Evolutionary conservation across 1,284 basidiomycete species (phyloP), one percentile per base, ranked within the genome.

Genomic region (Fomitopsis schrenkii): DNA sequence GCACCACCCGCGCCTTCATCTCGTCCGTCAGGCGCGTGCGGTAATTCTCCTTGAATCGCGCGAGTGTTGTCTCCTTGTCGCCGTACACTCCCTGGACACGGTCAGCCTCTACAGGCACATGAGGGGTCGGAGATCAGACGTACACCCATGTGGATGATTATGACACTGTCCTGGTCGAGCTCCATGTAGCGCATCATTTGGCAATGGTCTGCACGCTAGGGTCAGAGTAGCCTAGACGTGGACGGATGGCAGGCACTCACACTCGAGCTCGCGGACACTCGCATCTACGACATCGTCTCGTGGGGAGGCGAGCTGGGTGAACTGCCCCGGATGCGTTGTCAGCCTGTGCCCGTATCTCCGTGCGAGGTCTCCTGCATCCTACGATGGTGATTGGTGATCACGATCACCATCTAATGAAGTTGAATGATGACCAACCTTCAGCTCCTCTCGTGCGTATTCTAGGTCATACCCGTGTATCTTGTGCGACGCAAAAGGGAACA

Each of bases 401-500:
- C 22, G 2, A 22, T 22, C 1, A 22, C 22, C 22, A 22, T 22
- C 22, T 22, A 22, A 22, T 22, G 22, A 22, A 22, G 22, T 40
- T 14, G 38, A 40, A 10, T 40, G 12, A 12, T 15, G 12, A 40
- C 38, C 66, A n/a, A 74, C 76, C 67, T 78, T 79, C 22, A 84
- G 68, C 66, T 83, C 83, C 22, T 79, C 75, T 9, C 83, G 77
- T 12, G 86, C 88, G 62, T 90, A 93, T 26, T 84, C 81, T 35
- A 97, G 80, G 28, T 85, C 82, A 73, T 97, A 97, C 0, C 94
- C 94, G 67, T 94, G 86, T 45, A 80, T 81, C 10, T 78, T 80
- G 68, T 97, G 95, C 2, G 91, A 93, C 0, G 94, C 94, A 68
- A 92, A 97, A 1, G 95, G 94, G 72, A 97, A 96, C 82, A 97